Base-by-base conservation (phyloP, 768 basidiomycete genomes). In the Rhodotorula kratochvilovae region DNA sequence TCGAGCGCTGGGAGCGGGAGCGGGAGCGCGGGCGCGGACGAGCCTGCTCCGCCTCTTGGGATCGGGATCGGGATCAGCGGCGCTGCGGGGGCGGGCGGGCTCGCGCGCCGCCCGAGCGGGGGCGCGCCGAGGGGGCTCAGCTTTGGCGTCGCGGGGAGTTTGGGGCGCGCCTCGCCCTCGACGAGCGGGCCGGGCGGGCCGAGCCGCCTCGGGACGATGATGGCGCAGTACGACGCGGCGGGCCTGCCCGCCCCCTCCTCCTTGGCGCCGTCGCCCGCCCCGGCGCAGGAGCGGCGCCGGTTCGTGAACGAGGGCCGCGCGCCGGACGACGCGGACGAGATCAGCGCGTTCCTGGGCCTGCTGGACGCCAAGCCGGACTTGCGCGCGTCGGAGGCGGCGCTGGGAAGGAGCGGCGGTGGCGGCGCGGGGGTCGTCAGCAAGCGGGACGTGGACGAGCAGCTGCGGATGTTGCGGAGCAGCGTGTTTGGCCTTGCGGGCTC, bases 281-380 rank as follows among this genome's bases (percentile, higher is more conserved):
- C 45, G 17, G 2, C 48, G 25, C 27, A 0, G 29, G 53, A 54
- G 53, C 53, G 56, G 19, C 51, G 45, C 19, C 23, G 48, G 25
- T 64, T 67, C 58, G 3, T 67, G 19, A 31, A 66, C 48, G 61
- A 56, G 17, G 67, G 66, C 0, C 31, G n/a, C 19, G 36, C 62
- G 13, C 62, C 66, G 8, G 63, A 60, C 25, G 73, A 74, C 31
- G 63, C 51, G 36, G 77, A 63, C 33, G 75, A 74, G 27, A 76
- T 77, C 60, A 57, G 68, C 36, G 63, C 66, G n/a, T 77, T 77
- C 66, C 39, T 77, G 23, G 56, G 65, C 7, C 11, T 76, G 64
- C 68, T 77, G 35, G 77, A 76, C 57, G 63, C 65, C 33, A 70
- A 66, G 55, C 75, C 71, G 15, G 68, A 67, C 50, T 48, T 72